Conservation (phyloP, 73 alveolate species). For the Stentor roeselii region DNA sequence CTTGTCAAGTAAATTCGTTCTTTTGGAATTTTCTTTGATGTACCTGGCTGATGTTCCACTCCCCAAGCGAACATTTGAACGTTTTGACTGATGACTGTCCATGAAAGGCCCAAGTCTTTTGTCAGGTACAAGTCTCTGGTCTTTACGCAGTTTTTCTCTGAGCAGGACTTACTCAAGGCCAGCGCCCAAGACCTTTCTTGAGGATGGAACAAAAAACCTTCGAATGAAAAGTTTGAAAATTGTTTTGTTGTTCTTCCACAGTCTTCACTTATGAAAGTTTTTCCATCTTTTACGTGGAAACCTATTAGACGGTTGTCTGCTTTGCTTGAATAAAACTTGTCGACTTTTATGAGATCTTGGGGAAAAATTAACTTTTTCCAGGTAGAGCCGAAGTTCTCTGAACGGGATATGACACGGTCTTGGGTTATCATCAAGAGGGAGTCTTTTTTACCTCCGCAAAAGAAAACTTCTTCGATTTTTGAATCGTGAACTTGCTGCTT, state of each 20-base stretch:
- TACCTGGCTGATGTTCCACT: constrained; percentile 23
- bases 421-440: constrained; percentile 65
- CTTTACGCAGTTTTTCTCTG: constrained; percentile 68
- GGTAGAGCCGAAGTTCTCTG: constrained; percentile 71
- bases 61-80: constrained; percentile 90
- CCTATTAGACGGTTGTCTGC: constrained; percentile 66
- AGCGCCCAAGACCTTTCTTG: constrained; percentile 74
- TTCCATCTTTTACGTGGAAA: constrained; percentile 72
- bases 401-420: constrained; percentile 58
- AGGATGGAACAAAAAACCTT: constrained; percentile 88
- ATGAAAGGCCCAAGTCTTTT: constrained; percentile 76
- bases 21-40: constrained; percentile 33
- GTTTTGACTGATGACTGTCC: constrained; percentile 63
- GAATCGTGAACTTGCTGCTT: constrained; percentile 34
- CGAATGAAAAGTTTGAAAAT: constrained; percentile 64
- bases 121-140: constrained; percentile 71
- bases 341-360: constrained; percentile 45
- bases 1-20: constrained; percentile 51
- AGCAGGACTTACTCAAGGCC: constrained; percentile 77
- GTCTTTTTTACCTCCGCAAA: constrained; percentile 72
- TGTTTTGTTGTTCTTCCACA: constrained; percentile 76
- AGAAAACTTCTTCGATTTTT: constrained; percentile 48
- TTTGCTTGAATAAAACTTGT: constrained; percentile 56
- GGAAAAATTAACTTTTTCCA: constrained; percentile 58
- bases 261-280: constrained; percentile 80